Percentiles rank a stretch among this genome's conserved stretches.
These are phyloP conservation scores for Volutella citrinella DNA, from an alignment of 2,329 filamentous ascomycete species.

Conservation along the genomic window DNA sequence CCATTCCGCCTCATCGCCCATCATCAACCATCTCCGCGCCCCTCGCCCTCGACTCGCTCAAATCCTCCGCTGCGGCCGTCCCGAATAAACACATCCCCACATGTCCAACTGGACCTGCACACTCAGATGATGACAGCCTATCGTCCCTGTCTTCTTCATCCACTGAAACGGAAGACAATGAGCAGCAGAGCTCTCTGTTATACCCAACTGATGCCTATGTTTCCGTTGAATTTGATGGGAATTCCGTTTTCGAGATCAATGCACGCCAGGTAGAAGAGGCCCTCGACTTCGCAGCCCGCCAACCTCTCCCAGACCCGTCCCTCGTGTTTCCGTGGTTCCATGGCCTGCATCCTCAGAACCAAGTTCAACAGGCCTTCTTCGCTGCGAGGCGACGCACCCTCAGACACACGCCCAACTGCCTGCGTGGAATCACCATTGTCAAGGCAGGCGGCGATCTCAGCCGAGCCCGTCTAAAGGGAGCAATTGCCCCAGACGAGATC, in stretches of 20 bases:
- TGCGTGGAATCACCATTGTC: conserved; percentile 79
- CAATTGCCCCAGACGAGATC: conserved; percentile 78
- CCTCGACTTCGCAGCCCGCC: conserved; percentile 70
- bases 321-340: conserved; percentile 95
- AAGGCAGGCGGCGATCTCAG: conserved; percentile 82
- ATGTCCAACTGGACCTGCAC: conserved; percentile 75
- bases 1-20: conserved; percentile 43
- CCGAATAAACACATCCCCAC: conserved; percentile 90
- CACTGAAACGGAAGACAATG: conserved; percentile 52
- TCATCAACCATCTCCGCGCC: conserved; percentile 42
- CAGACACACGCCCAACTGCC: conserved; percentile 66
- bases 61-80: conserved; percentile 37
- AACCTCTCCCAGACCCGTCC: conserved; percentile 80
- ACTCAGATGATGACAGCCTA: conserved; percentile 52
- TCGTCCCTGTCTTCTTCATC: conserved; percentile 68
- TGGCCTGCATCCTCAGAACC: conserved; percentile 84
- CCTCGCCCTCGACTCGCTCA: conserved; percentile 35
- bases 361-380: conserved; percentile 88
- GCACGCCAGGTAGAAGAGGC: conserved; percentile 67
- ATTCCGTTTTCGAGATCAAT: conserved; percentile 71
- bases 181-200: conserved; percentile 65
- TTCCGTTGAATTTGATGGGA: conserved; percentile 44
- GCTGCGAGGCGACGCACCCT: conserved; percentile 69
- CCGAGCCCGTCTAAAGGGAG: conserved; percentile 77
- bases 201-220: conserved; percentile 68